A percentile compares a stretch with the other conserved stretches of the same genome.
Evolutionary conservation across 192 early-diverging fungal genomes (phyloP).

Genomic region (Gonapodya prolifera): DNA sequence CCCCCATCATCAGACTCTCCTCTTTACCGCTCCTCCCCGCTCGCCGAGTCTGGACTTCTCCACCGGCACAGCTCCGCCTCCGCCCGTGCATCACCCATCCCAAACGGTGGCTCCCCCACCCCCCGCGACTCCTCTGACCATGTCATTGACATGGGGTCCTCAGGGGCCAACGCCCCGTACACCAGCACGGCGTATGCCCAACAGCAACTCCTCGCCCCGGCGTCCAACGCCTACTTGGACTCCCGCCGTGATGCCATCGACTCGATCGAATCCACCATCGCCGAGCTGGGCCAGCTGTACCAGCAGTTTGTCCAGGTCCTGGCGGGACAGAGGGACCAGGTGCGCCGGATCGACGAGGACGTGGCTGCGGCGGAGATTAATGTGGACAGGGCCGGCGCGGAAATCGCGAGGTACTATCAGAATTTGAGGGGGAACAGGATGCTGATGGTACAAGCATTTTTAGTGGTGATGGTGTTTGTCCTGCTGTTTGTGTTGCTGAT

Average conservation of each 20-base stretch:
- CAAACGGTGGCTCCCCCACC: background rate
- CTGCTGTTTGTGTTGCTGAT: constrained; percentile 51
- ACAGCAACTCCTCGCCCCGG: constrained; percentile 39
- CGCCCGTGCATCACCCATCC: background rate
- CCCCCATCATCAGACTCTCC: constrained; percentile 30
- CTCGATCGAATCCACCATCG: constrained; percentile 92
- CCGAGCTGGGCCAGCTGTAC: constrained; percentile 61
- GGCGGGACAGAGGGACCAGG: constrained; percentile 72
- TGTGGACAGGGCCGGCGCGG: constrained; percentile 74
- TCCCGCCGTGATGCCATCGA: constrained; percentile 81
- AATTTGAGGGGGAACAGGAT: constrained; percentile 86
- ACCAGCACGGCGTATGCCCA: constrained; percentile 22
- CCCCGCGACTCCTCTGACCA: constrained; percentile 6
- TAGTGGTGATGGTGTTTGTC: constrained; percentile 76
- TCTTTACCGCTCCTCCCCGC: constrained; percentile 26
- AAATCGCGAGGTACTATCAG: constrained; percentile 85
- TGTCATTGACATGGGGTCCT: constrained; percentile 32
- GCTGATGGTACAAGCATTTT: constrained; percentile 93
- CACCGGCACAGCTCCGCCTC: background rate
- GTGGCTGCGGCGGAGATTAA: constrained; percentile 85
- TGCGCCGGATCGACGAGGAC: constrained; percentile 88
- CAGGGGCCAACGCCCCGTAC: background rate
- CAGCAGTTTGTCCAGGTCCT: constrained; percentile 76
- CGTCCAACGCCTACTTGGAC: constrained; percentile 65
- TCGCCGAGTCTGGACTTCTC: background rate